Conservation (phyloP, 768 basidiomycete species). For the Kwoniella dejecticola region DNA sequence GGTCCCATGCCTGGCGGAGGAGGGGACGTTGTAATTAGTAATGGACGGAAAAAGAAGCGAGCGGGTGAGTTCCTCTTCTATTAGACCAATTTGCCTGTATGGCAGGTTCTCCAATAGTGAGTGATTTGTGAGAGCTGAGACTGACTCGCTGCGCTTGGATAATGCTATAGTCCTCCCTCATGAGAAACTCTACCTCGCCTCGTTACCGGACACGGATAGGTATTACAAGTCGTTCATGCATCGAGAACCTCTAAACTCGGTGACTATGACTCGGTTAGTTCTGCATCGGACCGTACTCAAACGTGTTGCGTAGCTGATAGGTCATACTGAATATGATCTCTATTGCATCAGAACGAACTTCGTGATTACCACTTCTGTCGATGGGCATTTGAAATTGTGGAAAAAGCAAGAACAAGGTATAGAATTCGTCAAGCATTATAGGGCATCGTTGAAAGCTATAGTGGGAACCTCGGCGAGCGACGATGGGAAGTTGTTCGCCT, state of each 20-base stretch:
- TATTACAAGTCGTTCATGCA: slow-evolving; percentile 99
- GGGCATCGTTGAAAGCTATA: slow-evolving; percentile 82
- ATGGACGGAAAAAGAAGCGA: slow-evolving; percentile 48
- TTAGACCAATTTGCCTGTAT: too few species aligned
- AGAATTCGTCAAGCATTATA: slow-evolving; percentile 97
- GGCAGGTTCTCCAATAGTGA: too few species aligned
- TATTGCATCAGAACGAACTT: slow-evolving; percentile 73
- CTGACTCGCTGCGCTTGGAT: background rate
- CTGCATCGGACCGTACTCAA: background rate
- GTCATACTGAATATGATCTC: too few species aligned
- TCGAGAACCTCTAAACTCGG: slow-evolving; percentile 84
- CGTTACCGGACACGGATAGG: slow-evolving; percentile 86
- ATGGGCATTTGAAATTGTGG: slow-evolving; percentile 97
- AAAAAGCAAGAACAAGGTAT: slow-evolving; percentile 95
- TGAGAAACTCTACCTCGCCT: slow-evolving; percentile 87
- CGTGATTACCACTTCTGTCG: slow-evolving; percentile 87
- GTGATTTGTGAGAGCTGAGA: too few species aligned
- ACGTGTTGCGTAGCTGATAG: too few species aligned
- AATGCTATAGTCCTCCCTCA: slow-evolving; percentile 75
- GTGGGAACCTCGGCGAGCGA: slow-evolving; percentile 79
- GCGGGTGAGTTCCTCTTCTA: slow-evolving; percentile 42
- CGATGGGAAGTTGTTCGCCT: slow-evolving; percentile 90
- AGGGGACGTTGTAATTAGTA: slow-evolving; percentile 23
- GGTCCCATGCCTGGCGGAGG: slow-evolving; percentile 48
- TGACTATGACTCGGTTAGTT: slow-evolving; percentile 79